Base-by-base conservation (phyloP, 2,329 filamentous ascomycete genomes). In the Cladophialophora yegresii region DNA sequence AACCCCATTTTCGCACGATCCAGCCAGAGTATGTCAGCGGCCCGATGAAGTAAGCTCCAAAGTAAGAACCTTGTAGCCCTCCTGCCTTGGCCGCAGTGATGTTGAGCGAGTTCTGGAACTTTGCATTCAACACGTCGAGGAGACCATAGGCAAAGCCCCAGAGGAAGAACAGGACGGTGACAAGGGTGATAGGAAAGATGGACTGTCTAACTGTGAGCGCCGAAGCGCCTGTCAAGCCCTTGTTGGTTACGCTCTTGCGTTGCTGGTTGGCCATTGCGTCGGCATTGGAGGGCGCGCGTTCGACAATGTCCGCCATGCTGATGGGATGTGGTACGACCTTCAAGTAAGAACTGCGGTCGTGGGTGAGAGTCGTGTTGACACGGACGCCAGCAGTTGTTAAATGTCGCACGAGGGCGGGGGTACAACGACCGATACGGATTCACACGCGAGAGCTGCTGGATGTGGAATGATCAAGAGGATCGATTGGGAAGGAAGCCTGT, bases 1-100 rank as follows among this genome's bases (percentile, higher is more conserved):
- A 71, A 2, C 91, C 91, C 57, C 89, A 90, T 63, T 85, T 84
- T 22, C 90, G 85, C 7, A 95, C 80, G 66, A 93, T 80, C 77
- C 81, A 84, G 53, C 81, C 82, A 55, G 82, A 82, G 67, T 83
- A 82, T 26, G 80, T 82, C 23, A 84, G 73, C 32, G 82, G 81
- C 28, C 81, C 82, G 55, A 85, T 78, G 64, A 83, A 82, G 70
- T 84, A 84, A 16, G 82, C 83, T 50, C 85, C 86, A 71, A 88
- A 89, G 73, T 89, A 89, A 1, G 85, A 83, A 40, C 82, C 86
- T 69, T 88, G 85, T 1, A 89, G 80, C 59, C 86, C 87, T 12
- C 85, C 83, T 0, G 85, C 87, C 63, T 85, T 79, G 40, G 82
- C 82, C 62, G 82, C 81, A 33, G 79, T 81, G 65, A 87, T 85